phyloP scores from a whole-genome alignment of 305 asterid species.

The Solanum hybrid region DNA sequence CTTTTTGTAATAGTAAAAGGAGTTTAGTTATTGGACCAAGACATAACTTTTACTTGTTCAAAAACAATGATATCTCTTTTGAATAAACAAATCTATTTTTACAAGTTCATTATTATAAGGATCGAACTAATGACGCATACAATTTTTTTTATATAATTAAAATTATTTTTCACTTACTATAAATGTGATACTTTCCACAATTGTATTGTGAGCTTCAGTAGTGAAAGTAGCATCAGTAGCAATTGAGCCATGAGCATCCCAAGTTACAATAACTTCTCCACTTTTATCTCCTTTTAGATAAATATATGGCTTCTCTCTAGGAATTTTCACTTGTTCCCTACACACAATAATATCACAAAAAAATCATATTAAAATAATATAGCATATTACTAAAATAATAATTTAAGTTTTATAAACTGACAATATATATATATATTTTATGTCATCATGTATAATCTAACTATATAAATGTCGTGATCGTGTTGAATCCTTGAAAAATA shows the following conservation, averaged over 20 bases:
- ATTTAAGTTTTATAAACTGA: background rate
- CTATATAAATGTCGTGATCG: too few relatives aligned
- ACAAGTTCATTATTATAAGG: background rate
- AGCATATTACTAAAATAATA: background rate
- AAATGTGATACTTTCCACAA: slow-evolving; percentile 7
- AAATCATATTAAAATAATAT: background rate
- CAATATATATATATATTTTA: background rate
- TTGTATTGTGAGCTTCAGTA: background rate
- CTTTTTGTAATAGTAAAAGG: background rate
- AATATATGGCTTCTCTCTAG: slow-evolving; percentile 8
- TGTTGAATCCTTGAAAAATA: background rate
- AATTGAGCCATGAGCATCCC: background rate
- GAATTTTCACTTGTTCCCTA: slow-evolving; percentile 10
- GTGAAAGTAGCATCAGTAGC: slow-evolving; percentile 12
- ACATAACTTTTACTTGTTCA: background rate
- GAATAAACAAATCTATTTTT: background rate
- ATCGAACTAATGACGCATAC: background rate
- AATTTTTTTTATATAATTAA: background rate
- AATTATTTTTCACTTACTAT: background rate
- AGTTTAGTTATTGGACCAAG: background rate
- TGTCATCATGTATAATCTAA: too few relatives aligned
- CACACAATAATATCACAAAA: background rate
- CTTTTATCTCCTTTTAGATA: background rate
- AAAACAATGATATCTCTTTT: background rate
- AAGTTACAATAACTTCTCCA: background rate